A percentile compares a stretch with the other conserved stretches of the same genome.
Conservation (phyloP, 2,329 filamentous ascomycete species). For the Colletotrichum horii region DNA sequence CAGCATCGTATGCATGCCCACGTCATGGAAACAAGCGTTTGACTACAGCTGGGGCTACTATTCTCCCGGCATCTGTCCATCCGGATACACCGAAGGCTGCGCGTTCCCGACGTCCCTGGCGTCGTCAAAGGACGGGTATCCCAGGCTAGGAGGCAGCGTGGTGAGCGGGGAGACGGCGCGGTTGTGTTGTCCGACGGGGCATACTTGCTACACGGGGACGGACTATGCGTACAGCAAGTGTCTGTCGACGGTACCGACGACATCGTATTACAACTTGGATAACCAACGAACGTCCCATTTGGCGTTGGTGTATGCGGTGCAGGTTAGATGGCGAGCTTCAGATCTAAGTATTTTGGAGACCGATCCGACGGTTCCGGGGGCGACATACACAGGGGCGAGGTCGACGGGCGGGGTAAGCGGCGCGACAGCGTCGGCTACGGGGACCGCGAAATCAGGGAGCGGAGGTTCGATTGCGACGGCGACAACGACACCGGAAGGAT, state of each 20-base stretch:
- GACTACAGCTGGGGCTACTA: conserved; percentile 22
- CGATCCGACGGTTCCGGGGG: conserved; percentile 24
- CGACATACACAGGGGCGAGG: conserved; percentile 8
- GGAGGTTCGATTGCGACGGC: neutral
- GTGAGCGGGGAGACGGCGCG: conserved; percentile 8
- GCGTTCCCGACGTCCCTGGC: conserved; percentile 8
- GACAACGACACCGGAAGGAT: neutral
- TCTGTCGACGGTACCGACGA: conserved; percentile 17
- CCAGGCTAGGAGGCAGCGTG: neutral
- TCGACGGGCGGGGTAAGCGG: neutral
- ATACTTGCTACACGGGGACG: conserved; percentile 4
- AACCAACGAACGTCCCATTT: neutral
- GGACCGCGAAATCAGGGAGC: neutral
- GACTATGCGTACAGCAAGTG: conserved; percentile 19
- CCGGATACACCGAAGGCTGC: conserved; percentile 19
- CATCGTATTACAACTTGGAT: neutral
- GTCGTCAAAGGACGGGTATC: neutral
- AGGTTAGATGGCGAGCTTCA: conserved; percentile 25
- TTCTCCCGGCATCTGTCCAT: conserved; percentile 22
- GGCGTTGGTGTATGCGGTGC: conserved; percentile 21
- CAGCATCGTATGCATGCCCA: conserved; percentile 16
- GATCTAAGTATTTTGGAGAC: conserved; percentile 24
- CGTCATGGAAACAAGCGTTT: conserved; percentile 13
- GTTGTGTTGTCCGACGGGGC: conserved; percentile 11
- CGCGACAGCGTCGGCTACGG: neutral